Evolutionary conservation across 75 land plant species (phyloP), one percentile per base, ranked within the genome.

Genomic region (Cunninghamia lanceolata): DNA sequence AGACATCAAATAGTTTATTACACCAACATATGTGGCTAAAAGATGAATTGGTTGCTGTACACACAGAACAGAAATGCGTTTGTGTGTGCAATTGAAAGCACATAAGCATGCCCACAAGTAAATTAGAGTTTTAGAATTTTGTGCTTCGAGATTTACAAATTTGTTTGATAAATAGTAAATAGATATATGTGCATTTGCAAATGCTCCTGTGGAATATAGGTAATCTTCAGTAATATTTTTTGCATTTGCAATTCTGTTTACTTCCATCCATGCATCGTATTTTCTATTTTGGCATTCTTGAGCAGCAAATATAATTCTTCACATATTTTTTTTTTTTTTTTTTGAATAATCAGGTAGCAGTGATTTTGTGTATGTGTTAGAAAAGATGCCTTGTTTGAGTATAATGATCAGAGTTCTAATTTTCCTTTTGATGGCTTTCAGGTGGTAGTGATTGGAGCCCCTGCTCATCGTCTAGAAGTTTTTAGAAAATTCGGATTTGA

Each of bases 401-500:
- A 11, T 47, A 80, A 45, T 28, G 82, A 28, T 28, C 82, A 45
- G 11, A 28, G 30, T 39, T 16, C 15, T 85, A 28, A 83, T 16
- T 52, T 52, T 53, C 32, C 54, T 83, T 52, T 83, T 1, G 54
- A 53, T 53, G 63, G 34, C 39, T 70, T 76, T 68, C 76, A 91
- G 91, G 92, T 91, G 76, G 85, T 91, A 43, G 92, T 91, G 52
- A 85, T 90, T 52, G 92, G 92, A 85, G 92, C 92, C 43, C 92
- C 92, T 56, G 89, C 87, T 1, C 92, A 91, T 79, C 86, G 92
- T 13, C 84, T 91, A 43, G 87, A 90, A 25, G 66, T 91, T 74
- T 89, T 91, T 75, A 83, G 73, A 59, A 85, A 73, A 54, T 91
- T 91, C 50, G 89, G 92, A 42, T 90, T 91, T 70, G 82, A 91